A percentile compares a stretch with the other conserved stretches of the same genome.
Evolutionary conservation across 768 basidiomycete genomes (phyloP).

Genomic region (Ephemerocybe angulata): DNA sequence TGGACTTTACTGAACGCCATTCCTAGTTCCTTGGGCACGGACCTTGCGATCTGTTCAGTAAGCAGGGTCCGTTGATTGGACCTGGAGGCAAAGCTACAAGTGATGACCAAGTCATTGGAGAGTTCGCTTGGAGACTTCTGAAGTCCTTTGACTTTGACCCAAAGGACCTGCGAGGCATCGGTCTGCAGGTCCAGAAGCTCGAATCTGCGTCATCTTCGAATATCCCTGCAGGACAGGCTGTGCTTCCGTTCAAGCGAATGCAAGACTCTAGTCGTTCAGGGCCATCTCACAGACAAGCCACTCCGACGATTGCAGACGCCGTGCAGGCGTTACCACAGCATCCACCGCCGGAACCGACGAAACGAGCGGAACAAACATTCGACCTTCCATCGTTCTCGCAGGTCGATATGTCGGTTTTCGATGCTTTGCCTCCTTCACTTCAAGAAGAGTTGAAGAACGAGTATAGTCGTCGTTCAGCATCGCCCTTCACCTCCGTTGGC

Average conservation of each 20-base stretch:
- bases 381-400: slow-evolving; percentile 74
- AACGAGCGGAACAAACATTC: slow-evolving; percentile 16
- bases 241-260: slow-evolving; percentile 51
- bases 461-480: slow-evolving; percentile 57
- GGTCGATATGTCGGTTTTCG: slow-evolving; percentile 65
- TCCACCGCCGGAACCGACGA: slow-evolving; percentile 15
- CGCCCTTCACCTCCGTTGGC: slow-evolving; percentile 34
- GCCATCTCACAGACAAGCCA: slow-evolving; percentile 12
- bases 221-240: slow-evolving; percentile 51
- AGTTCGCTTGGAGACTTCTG: slow-evolving; percentile 74
- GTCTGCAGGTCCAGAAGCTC: slow-evolving; percentile 87
- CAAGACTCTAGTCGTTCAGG: slow-evolving; percentile 10
- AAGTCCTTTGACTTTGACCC: slow-evolving; percentile 74
- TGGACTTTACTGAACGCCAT: background rate
- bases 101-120: slow-evolving; percentile 67
- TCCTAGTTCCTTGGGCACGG: slow-evolving; percentile 89
- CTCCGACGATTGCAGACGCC: slow-evolving; percentile 4
- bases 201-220: slow-evolving; percentile 44
- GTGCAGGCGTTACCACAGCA: slow-evolving; percentile 15
- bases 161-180: slow-evolving; percentile 85
- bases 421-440: slow-evolving; percentile 67
- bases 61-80: slow-evolving; percentile 58
- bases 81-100: slow-evolving; percentile 68
- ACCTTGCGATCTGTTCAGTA: slow-evolving; percentile 75
- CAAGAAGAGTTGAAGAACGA: slow-evolving; percentile 65